Conservation (phyloP, 1,139 yeast species). For the Nakaseomyces delphensis region DNA sequence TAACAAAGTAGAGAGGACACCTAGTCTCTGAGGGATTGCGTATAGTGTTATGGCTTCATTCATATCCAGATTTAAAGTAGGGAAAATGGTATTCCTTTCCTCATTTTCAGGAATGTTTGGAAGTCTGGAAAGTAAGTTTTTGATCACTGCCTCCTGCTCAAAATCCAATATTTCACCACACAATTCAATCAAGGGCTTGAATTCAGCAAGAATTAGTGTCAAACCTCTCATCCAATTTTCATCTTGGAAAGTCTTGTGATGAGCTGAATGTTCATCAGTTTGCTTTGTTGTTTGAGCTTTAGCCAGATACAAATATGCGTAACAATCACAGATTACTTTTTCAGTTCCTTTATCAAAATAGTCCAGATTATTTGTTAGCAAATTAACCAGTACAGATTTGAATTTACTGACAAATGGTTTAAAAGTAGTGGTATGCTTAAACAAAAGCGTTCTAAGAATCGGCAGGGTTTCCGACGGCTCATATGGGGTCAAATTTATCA, state of each 20-base stretch:
- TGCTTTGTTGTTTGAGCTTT: conserved; percentile 40
- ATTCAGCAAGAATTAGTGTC: conserved; percentile 39
- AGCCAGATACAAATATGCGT: conserved; percentile 55
- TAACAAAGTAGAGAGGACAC: conserved; percentile 40
- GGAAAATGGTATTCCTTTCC: conserved; percentile 31
- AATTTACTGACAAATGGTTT: conserved; percentile 66
- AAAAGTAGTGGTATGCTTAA: conserved; percentile 66
- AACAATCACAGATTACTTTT: conserved; percentile 39
- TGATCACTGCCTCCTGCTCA: conserved; percentile 44
- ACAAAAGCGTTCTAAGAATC: conserved; percentile 43
- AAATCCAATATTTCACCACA: conserved; percentile 52
- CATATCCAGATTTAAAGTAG: conserved; percentile 48
- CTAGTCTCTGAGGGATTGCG: conserved; percentile 43
- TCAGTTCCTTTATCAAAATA: conserved; percentile 37
- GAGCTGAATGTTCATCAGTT: conserved; percentile 33
- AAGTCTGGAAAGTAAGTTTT: conserved; percentile 33
- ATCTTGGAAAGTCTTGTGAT: conserved; percentile 31
- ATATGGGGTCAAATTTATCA: conserved; percentile 36
- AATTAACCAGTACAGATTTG: conserved; percentile 38
- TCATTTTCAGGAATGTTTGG: conserved; percentile 23
- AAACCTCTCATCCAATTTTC: conserved; percentile 42
- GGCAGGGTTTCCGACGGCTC: conserved; percentile 38
- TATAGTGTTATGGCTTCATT: conserved; percentile 45
- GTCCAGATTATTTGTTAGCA: conserved; percentile 33
- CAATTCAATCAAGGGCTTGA: conserved; percentile 43